Evolutionary conservation across 2,329 filamentous ascomycete genomes (phyloP), one percentile per base, ranked within the genome.

Genomic region (Furcasterigmium sp.): DNA sequence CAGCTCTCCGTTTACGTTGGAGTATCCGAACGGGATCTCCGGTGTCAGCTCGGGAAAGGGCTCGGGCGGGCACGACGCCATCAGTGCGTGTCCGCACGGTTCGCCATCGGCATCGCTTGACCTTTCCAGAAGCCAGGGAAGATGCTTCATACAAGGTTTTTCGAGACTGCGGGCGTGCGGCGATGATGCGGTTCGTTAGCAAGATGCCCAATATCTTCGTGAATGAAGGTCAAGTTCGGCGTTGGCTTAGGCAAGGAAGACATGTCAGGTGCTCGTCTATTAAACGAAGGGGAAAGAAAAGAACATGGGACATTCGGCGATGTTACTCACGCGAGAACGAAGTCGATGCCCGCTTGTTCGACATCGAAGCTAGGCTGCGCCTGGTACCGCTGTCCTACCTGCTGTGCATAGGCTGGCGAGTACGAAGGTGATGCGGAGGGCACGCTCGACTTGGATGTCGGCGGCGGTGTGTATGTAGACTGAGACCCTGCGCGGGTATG

Each of bases 141-240:
- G 77, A 65, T 95, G 90, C 54, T 90, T 82, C 79, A 95, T 94
- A 73, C 93, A 97, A 41, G 91, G 88, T 61, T 85, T 86, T 72
- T 96, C 91, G 64, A 95, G 85, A 60, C 77, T 87, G 85, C 75
- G 76, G 55, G 28, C 11, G 13, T 14, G 14, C 9, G 20, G 29
- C 8, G 6, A 30, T 14, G 25, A 35, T 11, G 32, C 32, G 32
- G 17, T 62, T 61, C 58, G 70, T 73, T 67, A 79, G 64, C 62
- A 57, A 58, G 56, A 32, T 35, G n/a, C n/a, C 7, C 23, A 26
- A 7, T 26, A 7, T 26, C 23, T 35, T 17, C 32, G 7, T 17
- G n/a, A 15, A 35, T 17, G 11, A 18, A 35, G 17, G 32, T 35
- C 32, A 35, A 9, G 32, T 18, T 15, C 32, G 32, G 32, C 15